Conservation (phyloP, 352 stramenopile species). For the Achlya hypogyna region DNA sequence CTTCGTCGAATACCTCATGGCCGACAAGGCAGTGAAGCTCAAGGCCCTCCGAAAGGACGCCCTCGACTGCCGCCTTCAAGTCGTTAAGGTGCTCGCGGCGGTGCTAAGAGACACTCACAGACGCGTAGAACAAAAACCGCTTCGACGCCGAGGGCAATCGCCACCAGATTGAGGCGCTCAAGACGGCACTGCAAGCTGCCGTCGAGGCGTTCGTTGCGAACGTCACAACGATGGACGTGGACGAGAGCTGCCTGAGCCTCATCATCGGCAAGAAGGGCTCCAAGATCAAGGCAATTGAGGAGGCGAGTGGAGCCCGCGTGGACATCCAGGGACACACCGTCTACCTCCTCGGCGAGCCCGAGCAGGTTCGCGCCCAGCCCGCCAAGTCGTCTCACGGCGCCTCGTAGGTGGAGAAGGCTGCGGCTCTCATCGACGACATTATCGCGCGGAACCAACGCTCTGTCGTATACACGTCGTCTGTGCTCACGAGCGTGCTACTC, state of each 20-base stretch:
- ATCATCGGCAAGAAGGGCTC: conserved; percentile 76
- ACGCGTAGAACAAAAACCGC: conserved; percentile 30
- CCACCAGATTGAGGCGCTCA: conserved; percentile 47
- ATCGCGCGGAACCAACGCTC: conserved; percentile 65
- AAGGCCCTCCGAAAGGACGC: conserved; percentile 50
- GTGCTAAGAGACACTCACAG: background rate
- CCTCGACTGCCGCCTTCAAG: conserved; percentile 51
- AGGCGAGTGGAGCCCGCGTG: conserved; percentile 39
- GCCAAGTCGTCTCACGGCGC: background rate
- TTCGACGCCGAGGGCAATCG: conserved; percentile 65
- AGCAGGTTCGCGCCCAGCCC: conserved; percentile 18
- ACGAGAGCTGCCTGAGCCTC: conserved; percentile 54
- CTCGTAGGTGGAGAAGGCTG: conserved; percentile 31
- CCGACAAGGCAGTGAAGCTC: conserved; percentile 60
- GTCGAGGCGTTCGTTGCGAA: conserved; percentile 40
- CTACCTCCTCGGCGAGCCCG: conserved; percentile 52
- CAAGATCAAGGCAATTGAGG: conserved; percentile 71
- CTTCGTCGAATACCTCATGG: conserved; percentile 74
- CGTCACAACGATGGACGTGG: conserved; percentile 44
- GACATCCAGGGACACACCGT: conserved; percentile 60
- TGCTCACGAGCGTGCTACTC: conserved; percentile 53
- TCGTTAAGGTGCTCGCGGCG: conserved; percentile 30
- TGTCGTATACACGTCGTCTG: conserved; percentile 47
- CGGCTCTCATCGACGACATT: conserved; percentile 49
- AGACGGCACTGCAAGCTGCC: conserved; percentile 46